A percentile compares a stretch with the other conserved stretches of the same genome.
These are phyloP conservation scores for Candida tropicalis DNA, from an alignment of 1,139 yeast genomes.

Conservation along the genomic window DNA sequence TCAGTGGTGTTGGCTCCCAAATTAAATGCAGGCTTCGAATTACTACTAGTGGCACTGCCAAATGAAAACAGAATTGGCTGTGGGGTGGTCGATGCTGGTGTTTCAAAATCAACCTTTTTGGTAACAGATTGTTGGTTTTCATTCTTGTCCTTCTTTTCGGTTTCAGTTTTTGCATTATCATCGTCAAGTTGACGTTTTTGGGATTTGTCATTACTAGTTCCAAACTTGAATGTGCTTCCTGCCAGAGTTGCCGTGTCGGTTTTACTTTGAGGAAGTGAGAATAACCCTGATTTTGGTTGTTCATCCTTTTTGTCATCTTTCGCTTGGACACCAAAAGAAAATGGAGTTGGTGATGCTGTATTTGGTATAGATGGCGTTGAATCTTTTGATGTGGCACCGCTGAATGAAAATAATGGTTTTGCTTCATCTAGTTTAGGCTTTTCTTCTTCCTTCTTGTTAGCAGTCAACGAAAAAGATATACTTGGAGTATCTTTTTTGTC, in stretches of 20 bases:
- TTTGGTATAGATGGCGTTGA: constrained; percentile 3
- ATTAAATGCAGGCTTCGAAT: constrained; percentile 4
- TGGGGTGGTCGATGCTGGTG: constrained; percentile 6
- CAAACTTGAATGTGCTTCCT: neutral
- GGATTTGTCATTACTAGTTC: neutral
- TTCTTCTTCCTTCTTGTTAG: neutral
- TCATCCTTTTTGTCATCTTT: constrained; percentile 1
- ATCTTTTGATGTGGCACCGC: constrained; percentile 2
- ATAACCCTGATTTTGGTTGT: neutral
- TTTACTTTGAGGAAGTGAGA: neutral
- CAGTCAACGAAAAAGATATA: neutral
- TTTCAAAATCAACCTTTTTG: constrained; percentile 2
- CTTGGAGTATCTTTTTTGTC: neutral
- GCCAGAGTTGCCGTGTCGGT: neutral
- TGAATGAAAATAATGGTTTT: neutral
- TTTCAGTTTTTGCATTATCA: neutral
- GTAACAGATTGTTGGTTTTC: constrained; percentile 1
- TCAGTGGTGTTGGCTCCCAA: constrained; percentile 1
- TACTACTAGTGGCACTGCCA: constrained; percentile 5
- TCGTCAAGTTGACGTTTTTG: neutral
- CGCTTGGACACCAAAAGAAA: neutral
- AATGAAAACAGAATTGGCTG: constrained; percentile 8
- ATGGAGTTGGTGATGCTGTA: neutral
- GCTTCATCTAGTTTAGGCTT: neutral
- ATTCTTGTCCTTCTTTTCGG: neutral